Conservation (phyloP, 2,329 filamentous ascomycete species). For the Epichloe brachyelytri region DNA sequence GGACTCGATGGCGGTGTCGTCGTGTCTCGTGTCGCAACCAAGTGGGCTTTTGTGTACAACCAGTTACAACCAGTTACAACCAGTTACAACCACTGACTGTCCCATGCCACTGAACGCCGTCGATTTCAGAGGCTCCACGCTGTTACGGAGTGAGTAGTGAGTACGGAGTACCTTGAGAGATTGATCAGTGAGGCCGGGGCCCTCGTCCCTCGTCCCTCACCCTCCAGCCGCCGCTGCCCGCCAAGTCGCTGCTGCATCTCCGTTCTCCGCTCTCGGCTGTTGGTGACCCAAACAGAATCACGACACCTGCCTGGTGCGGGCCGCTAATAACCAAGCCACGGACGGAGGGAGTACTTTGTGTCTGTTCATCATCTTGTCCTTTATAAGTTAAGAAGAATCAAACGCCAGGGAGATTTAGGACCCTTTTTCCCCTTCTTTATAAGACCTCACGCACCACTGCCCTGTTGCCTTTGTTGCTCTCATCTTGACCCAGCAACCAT, state of each 20-base stretch:
- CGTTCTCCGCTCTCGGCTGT: constrained; percentile 9
- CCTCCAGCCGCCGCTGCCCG: constrained; percentile 2
- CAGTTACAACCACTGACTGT: background rate
- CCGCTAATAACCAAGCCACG: constrained; percentile 3
- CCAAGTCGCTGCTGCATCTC: constrained; percentile 4
- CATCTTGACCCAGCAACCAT: background rate
- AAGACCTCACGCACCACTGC: background rate
- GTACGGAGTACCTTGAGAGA: too few relatives aligned
- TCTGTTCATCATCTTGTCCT: background rate
- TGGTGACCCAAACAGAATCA: constrained; percentile 6
- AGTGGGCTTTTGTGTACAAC: background rate
- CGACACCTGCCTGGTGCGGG: background rate
- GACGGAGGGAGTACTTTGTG: background rate
- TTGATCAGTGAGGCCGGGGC: too few relatives aligned
- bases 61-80: background rate
- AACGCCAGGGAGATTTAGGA: background rate
- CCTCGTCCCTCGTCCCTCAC: too few relatives aligned
- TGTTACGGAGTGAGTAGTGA: too few relatives aligned
- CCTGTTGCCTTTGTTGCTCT: background rate
- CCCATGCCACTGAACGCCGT: background rate
- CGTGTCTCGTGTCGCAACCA: constrained; percentile 2
- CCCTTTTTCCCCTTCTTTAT: background rate
- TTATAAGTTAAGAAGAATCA: constrained; percentile 1
- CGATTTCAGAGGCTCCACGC: background rate
- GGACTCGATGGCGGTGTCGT: background rate